Conservation (phyloP, 176 grass and related monocot species). For the Avena eriantha region DNA sequence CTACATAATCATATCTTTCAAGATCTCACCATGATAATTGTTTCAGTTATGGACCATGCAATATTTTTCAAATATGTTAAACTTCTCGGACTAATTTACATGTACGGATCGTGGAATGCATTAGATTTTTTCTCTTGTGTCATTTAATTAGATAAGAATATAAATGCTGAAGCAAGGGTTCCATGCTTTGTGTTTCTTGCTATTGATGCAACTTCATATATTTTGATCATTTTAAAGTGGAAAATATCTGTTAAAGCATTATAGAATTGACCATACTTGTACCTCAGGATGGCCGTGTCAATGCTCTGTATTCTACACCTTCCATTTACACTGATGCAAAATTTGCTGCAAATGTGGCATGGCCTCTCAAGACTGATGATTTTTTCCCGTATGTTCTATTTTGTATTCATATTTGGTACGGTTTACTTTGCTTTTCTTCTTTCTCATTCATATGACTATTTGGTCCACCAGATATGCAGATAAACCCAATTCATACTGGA, state of each 20-base stretch:
- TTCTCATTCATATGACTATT: conserved; percentile 36
- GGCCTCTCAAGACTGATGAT: conserved; percentile 95
- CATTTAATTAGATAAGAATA: neutral
- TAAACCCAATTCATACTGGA: conserved; percentile 91
- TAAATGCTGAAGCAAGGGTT: neutral
- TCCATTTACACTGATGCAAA: conserved; percentile 99
- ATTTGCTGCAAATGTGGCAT: conserved; percentile 74
- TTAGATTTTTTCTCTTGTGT: conserved; percentile 31
- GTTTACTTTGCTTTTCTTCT: conserved; percentile 2
- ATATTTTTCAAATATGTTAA: conserved; percentile 6
- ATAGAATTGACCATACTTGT: conserved; percentile 35
- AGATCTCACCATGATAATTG: neutral
- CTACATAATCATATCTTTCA: conserved; percentile 12
- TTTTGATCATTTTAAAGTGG: neutral
- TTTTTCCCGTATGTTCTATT: conserved; percentile 88
- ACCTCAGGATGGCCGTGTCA: conserved; percentile 91
- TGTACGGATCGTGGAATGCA: neutral
- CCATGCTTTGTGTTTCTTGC: neutral
- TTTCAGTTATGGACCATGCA: conserved; percentile 33
- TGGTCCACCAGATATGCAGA: conserved; percentile 88
- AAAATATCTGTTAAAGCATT: conserved; percentile 3
- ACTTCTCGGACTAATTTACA: conserved; percentile 1
- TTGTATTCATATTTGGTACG: neutral
- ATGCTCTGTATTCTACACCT: conserved; percentile 98
- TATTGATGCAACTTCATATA: neutral